phyloP scores from a whole-genome alignment of 345 rosid species.

The Brassica napus region DNA sequence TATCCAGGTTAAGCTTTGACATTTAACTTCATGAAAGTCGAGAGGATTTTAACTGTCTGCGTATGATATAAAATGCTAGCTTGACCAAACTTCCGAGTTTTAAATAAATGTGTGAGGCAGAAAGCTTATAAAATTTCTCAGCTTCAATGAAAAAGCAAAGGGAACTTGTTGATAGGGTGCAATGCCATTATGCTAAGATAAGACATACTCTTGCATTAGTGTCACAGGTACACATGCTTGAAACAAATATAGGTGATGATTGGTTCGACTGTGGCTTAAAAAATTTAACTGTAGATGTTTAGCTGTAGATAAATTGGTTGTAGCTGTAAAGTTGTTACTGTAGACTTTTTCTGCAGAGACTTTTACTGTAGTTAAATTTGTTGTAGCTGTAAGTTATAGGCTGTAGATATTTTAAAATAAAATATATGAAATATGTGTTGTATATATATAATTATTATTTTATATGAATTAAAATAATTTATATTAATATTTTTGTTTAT shows the following conservation, averaged over 20 bases:
- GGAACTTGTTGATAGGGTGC: neutral
- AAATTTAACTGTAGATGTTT: no score
- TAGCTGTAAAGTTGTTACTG: no score
- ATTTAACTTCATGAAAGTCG: neutral
- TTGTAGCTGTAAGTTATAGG: no score
- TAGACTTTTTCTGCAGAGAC: no score
- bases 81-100: neutral
- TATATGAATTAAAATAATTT: no score
- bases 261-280: no score
- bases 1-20: neutral
- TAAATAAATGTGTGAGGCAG: neutral
- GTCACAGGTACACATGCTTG: conserved; percentile 20
- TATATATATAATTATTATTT: no score
- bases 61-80: neutral
- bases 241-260: conserved; percentile 28
- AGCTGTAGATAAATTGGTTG: no score
- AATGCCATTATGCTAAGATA: conserved; percentile 20
- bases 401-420: no score
- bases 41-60: neutral
- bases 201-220: conserved; percentile 7
- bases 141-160: neutral
- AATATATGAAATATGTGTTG: no score
- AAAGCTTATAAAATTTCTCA: neutral
- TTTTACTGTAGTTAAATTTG: no score
- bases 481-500: no score